Base-by-base conservation (phyloP, 2,329 filamentous ascomycete genomes). In the Neocucurbitaria cava region DNA sequence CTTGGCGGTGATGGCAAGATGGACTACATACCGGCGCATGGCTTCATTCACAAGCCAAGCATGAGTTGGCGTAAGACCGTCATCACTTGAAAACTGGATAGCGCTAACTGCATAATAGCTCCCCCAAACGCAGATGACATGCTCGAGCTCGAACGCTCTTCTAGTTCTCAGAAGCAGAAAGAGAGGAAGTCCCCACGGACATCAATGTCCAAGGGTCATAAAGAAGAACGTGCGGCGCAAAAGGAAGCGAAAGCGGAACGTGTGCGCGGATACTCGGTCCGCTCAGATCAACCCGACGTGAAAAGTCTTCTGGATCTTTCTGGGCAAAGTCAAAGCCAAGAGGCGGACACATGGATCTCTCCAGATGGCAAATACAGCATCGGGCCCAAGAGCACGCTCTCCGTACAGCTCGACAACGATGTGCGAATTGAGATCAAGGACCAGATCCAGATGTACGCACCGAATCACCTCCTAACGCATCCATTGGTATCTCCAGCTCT, bases 11-110 rank as follows among this genome's bases (percentile, higher is more conserved):
- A 92, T 36, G 87, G 85, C 45, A 85, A 86, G 0, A 77, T 91
- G 46, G 95, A 99, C 72, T 98, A 97, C 66, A 94, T 99, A 30
- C 95, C 95, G 4, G 78, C 87, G 0, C 83, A 89, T 63, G 95
- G 95, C 0, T 98, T 99, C 67, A 88, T 96, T 61, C 92, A 98
- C 65, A 92, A 89, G 66, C 95, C 94, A 0, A 96, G 92, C 0
- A 81, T 85, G 49, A 87, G 90, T n/a, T 99, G 95, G 95, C 95
- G 70, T 72, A 64, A 60, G 69, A 62, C 8, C 2, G 6, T 20
- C 4, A 40, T 31, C 20, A 10, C 4, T 8, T 11, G 11, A 13
- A 1, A 5, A 26, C 9, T 0, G 7, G 23, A 3, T 13, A 7
- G 1, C 13, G 35, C 57, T 69, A 13, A 69, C 42, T 18, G 13